Evolutionary conservation across 2,329 filamentous ascomycete species (phyloP), one percentile per base, ranked within the genome.

Genomic region (Cordyceps tenuipes): DNA sequence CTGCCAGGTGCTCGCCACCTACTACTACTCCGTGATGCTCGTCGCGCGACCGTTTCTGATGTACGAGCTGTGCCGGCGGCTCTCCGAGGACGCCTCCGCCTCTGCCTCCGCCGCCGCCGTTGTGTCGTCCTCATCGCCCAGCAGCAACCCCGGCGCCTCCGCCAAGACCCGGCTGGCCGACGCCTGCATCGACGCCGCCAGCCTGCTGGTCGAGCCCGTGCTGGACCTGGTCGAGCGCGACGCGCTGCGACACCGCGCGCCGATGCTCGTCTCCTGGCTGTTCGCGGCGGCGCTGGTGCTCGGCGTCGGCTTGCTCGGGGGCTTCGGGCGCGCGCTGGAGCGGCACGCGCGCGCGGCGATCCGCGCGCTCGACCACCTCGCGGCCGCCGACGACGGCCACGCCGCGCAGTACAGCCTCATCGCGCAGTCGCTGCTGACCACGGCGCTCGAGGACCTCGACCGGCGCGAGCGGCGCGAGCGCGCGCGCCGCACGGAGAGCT

Each of bases 1-100:
- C 0, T 81, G 78, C 31, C 79, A 81, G 66, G 75, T 81, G 0
- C 66, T 83, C 8, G 73, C 77, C 0, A 78, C 79, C 1, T 83
- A 82, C 59, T 82, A 82, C 66, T 82, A 83, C 61, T 77, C 79
- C 0, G 80, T 82, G n/a, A 82, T 83, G 72, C 72, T 83, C 3
- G 79, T 82, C 0, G 80, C 80, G 0, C 71, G 80, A 1, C 80
- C 80, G 0, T 83, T 83, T 55, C 71, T 83, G 7, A 82, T 82
- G 79, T 81, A 80, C 53, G 80, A 82, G 66, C 69, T 82, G 3
- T 77, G 75, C 55, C 73, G 74, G 31, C 71, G 80, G 0, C 63
- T 82, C 4, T 73, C 74, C 0, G 76, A 78, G 10, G 68, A 36
- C 64, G 4, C 59, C 65, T 39, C 64, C 5, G 50, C 66, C 36